Evolutionary conservation across 1,284 basidiomycete species (phyloP).

Genomic region (Cutaneotrichosporon curvatum): DNA sequence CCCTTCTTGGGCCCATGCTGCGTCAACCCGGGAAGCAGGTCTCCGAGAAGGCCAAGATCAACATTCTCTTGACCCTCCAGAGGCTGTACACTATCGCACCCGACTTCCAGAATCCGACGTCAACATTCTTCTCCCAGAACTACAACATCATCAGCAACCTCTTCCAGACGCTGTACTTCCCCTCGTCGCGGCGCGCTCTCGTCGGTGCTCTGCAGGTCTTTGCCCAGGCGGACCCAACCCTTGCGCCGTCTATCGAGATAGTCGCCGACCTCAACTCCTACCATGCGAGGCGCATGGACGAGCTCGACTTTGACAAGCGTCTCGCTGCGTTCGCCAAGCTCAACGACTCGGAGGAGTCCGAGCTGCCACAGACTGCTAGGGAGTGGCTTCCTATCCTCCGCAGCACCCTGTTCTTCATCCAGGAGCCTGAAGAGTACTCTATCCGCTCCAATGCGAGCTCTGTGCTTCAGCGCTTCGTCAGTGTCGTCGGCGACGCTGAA

Average conservation of each 20-base stretch:
- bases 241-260: slow-evolving; percentile 54
- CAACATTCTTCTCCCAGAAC: slow-evolving; percentile 53
- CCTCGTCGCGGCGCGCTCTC: slow-evolving; percentile 61
- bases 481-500: slow-evolving; percentile 52
- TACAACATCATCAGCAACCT: slow-evolving; percentile 65
- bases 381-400: slow-evolving; percentile 76
- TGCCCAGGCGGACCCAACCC: slow-evolving; percentile 51
- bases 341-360: slow-evolving; percentile 53
- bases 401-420: slow-evolving; percentile 78
- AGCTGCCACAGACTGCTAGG: slow-evolving; percentile 17
- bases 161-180: slow-evolving; percentile 66
- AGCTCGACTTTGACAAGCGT: slow-evolving; percentile 87
- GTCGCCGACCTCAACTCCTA: slow-evolving; percentile 76
- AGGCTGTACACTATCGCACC: slow-evolving; percentile 67
- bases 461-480: slow-evolving; percentile 70
- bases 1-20: slow-evolving; percentile 72
- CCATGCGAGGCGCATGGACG: slow-evolving; percentile 72
- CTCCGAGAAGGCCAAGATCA: slow-evolving; percentile 78
- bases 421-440: slow-evolving; percentile 82
- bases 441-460: slow-evolving; percentile 76
- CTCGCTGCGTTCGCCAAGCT: slow-evolving; percentile 68
- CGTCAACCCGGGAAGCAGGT: slow-evolving; percentile 68
- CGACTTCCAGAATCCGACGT: slow-evolving; percentile 55
- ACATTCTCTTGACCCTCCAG: slow-evolving; percentile 70
- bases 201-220: slow-evolving; percentile 60